Conservation (phyloP, 306 rosid species). For the Fragaria iinumae region DNA sequence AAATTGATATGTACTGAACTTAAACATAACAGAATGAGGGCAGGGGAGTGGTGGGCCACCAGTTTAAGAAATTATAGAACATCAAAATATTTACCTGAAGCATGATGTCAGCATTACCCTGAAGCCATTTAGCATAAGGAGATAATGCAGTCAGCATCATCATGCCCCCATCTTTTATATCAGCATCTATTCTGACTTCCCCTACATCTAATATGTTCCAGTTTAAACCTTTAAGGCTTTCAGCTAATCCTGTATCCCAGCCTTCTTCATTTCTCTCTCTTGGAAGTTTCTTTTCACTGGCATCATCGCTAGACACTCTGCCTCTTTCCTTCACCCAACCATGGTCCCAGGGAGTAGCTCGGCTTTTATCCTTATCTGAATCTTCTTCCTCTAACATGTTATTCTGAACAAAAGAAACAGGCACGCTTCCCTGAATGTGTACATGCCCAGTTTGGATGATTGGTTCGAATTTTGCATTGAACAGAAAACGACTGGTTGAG, state of each 20-base stretch:
- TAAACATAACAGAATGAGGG: neutral
- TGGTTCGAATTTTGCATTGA: constrained; percentile 94
- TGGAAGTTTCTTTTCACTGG: constrained; percentile 45
- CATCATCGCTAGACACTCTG: constrained; percentile 44
- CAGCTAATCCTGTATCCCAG: constrained; percentile 74
- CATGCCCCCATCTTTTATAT: constrained; percentile 98
- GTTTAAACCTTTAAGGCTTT: constrained; percentile 79
- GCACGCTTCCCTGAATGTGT: constrained; percentile 83
- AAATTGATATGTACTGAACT: constrained; percentile 1
- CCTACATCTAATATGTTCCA: constrained; percentile 76
- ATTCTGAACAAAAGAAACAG: constrained; percentile 66
- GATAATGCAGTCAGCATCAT: constrained; percentile 82
- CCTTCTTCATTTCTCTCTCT: constrained; percentile 73
- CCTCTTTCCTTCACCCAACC: constrained; percentile 70
- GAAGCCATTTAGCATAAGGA: constrained; percentile 92
- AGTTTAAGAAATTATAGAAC: neutral
- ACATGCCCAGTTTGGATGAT: constrained; percentile 80
- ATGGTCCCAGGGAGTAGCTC: constrained; percentile 48
- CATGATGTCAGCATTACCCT: constrained; percentile 82
- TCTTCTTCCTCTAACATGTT: constrained; percentile 51
- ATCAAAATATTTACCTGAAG: constrained; percentile 58
- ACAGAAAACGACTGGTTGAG: constrained; percentile 75
- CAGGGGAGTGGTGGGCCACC: neutral
- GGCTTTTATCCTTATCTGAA: constrained; percentile 48
- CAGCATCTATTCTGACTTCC: constrained; percentile 86